phyloP scores from a whole-genome alignment of 306 rosid species.

The Cicer cuneatum region DNA sequence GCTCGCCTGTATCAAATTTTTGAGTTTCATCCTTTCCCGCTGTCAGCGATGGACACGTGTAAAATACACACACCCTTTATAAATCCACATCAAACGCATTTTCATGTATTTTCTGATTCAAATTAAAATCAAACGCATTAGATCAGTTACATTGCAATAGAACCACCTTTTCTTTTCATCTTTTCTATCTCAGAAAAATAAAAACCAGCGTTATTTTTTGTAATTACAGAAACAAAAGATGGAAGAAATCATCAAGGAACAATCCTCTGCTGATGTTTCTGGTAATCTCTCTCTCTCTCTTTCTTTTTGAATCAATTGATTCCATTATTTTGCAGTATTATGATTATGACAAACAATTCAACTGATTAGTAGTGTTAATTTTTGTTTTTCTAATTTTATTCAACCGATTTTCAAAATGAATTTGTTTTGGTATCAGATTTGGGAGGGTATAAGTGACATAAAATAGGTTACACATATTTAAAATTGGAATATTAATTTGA shows the following conservation, averaged over 20 bases:
- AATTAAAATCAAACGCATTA: neutral
- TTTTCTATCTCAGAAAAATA: neutral
- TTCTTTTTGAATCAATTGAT: neutral
- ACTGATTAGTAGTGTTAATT: neutral
- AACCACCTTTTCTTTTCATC: neutral
- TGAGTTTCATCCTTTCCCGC: conserved; percentile 61
- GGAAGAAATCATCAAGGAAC: conserved; percentile 53
- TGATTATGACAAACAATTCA: neutral
- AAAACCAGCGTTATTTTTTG: neutral
- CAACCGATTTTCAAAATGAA: too few species aligned
- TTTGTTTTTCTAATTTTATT: neutral
- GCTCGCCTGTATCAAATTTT: neutral
- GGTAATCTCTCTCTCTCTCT: conserved; percentile 36
- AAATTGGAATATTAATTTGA: too few species aligned
- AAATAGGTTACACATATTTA: too few species aligned
- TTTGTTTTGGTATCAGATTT: too few species aligned
- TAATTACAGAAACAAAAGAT: neutral
- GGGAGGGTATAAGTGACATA: too few species aligned
- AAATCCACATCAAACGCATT: conserved; percentile 30
- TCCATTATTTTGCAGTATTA: neutral
- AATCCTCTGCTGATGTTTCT: conserved; percentile 50
- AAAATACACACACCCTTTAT: conserved; percentile 35
- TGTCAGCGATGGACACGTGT: conserved; percentile 34
- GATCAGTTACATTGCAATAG: conserved; percentile 24
- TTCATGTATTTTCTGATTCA: conserved; percentile 5